Evolutionary conservation across 441 rosid genomes (phyloP).

Genomic region (Kokia cookei): DNA sequence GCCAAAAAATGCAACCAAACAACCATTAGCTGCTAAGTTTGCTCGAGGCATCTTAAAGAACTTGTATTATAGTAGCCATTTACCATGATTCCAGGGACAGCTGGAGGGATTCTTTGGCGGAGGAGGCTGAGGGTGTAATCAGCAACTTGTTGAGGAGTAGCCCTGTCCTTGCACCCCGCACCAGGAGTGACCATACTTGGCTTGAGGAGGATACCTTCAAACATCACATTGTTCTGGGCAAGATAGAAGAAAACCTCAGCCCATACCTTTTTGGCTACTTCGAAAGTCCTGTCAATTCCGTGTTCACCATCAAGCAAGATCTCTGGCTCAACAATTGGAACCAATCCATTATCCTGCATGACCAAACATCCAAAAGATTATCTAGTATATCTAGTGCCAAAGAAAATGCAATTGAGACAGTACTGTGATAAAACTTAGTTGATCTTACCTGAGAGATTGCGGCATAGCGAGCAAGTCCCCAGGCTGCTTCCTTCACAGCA

Average conservation of each 20-base stretch:
- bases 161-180: slow-evolving; percentile 72
- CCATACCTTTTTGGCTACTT: slow-evolving; percentile 84
- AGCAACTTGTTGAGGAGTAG: slow-evolving; percentile 68
- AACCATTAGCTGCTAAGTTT: background rate
- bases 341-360: slow-evolving; percentile 75
- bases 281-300: slow-evolving; percentile 72
- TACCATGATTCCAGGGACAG: slow-evolving; percentile 92
- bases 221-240: slow-evolving; percentile 79
- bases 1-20: slow-evolving; percentile 14
- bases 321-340: slow-evolving; percentile 94
- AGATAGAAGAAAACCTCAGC: slow-evolving; percentile 89
- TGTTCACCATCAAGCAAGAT: slow-evolving; percentile 91
- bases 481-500: slow-evolving; percentile 94
- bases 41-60: background rate
- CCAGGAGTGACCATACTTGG: slow-evolving; percentile 99
- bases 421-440: background rate
- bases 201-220: slow-evolving; percentile 88
- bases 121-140: slow-evolving; percentile 86
- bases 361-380: background rate
- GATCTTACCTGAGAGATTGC: slow-evolving; percentile 68
- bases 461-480: slow-evolving; percentile 99
- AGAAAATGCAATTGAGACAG: background rate
- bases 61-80: slow-evolving; percentile 12
- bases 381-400: background rate
- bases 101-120: slow-evolving; percentile 67